These are phyloP conservation scores for Penicillium alfredii DNA, from an alignment of 495 filamentous ascomycete species.

Conservation along the genomic window DNA sequence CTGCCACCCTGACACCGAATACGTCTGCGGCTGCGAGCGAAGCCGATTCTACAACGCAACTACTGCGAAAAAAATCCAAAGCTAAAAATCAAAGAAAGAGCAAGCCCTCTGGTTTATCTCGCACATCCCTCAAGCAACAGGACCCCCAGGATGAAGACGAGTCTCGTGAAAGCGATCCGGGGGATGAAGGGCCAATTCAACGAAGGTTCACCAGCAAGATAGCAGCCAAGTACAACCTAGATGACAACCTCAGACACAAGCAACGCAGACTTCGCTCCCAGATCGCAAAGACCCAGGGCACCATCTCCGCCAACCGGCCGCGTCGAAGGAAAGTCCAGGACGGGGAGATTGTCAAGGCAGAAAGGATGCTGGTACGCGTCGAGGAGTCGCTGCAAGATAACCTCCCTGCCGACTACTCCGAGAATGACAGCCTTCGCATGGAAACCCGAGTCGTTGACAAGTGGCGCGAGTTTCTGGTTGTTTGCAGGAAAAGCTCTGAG, in stretches of 20 bases:
- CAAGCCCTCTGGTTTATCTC: conserved; percentile 17
- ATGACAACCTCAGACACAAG: conserved; percentile 38
- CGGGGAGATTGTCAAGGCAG: conserved; percentile 66
- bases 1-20: conserved; percentile 18
- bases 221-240: conserved; percentile 41
- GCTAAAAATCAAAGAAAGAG: conserved; percentile 24
- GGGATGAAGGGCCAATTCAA: conserved; percentile 8
- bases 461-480: conserved; percentile 68
- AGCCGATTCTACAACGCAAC: conserved; percentile 32
- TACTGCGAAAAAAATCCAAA: conserved; percentile 27
- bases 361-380: conserved; percentile 66
- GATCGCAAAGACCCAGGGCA: conserved; percentile 35
- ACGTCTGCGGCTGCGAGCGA: conserved; percentile 26
- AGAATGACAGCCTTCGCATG: conserved; percentile 58
- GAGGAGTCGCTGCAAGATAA: conserved; percentile 49
- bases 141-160: conserved; percentile 31
- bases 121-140: conserved; percentile 25
- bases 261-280: conserved; percentile 32
- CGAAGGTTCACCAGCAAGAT: conserved; percentile 23
- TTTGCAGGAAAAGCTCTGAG: conserved; percentile 53
- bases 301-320: conserved; percentile 33
- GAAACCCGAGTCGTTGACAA: conserved; percentile 57
- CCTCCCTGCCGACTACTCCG: conserved; percentile 58
- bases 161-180: conserved; percentile 1
- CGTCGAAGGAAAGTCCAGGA: conserved; percentile 41